Conservation (phyloP, 2,329 filamentous ascomycete species). For the Fusarium luffae region DNA sequence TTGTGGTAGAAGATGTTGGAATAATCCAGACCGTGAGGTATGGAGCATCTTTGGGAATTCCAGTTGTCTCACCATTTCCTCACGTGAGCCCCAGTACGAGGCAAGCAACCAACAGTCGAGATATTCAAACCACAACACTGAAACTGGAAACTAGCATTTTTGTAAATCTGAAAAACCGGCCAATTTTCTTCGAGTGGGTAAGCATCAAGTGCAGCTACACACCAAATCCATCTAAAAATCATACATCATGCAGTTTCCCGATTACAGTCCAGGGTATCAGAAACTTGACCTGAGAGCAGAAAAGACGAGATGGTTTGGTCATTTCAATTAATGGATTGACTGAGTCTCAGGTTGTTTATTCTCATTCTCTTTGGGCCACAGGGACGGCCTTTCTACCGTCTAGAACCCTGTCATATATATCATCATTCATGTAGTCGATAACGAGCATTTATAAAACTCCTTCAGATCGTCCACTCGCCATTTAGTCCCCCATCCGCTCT, state of each 20-base stretch:
- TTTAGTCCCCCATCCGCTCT: constrained; percentile 64
- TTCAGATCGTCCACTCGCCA: constrained; percentile 65
- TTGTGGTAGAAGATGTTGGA: neutral
- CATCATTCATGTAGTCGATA: constrained; percentile 14
- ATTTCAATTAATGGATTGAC: neutral
- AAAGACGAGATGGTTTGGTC: neutral
- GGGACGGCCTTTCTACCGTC: neutral
- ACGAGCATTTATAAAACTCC: constrained; percentile 52
- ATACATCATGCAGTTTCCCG: too few relatives aligned
- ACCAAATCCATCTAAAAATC: too few relatives aligned
- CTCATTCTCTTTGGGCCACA: neutral
- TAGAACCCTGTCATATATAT: neutral
- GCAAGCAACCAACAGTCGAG: neutral
- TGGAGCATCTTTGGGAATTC: neutral
- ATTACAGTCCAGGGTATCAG: neutral
- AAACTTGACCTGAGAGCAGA: neutral
- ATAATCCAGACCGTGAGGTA: neutral
- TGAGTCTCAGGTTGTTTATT: neutral
- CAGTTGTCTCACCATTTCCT: constrained; percentile 12
- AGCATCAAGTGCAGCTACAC: too few relatives aligned
- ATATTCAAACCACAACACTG: neutral
- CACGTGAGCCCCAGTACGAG: constrained; percentile 21
- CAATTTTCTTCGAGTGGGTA: too few relatives aligned
- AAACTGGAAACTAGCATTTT: too few relatives aligned
- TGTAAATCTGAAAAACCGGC: too few relatives aligned